phyloP scores from a whole-genome alignment of 2,329 filamentous ascomycete species.

The Trichophyton schoenleinii region DNA sequence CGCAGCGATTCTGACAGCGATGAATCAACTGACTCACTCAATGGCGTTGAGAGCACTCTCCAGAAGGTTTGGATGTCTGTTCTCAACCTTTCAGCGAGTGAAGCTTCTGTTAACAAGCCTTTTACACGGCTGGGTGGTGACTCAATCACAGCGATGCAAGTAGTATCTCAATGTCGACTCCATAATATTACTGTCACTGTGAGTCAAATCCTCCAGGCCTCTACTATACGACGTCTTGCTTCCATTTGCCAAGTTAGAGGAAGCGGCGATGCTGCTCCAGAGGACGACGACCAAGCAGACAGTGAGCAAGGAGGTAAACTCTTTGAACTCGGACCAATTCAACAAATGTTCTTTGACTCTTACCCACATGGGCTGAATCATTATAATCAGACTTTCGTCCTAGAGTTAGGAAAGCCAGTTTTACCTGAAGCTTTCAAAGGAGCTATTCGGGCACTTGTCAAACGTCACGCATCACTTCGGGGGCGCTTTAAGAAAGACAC shows the following conservation, averaged over 20 bases:
- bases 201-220: not conserved
- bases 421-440: not conserved
- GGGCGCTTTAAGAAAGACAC: not conserved
- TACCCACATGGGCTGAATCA: constrained; percentile 10
- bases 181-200: not conserved
- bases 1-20: not conserved
- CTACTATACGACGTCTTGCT: not conserved
- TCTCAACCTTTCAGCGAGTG: constrained; percentile 6
- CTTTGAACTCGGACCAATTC: constrained; percentile 28
- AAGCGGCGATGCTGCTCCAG: not conserved
- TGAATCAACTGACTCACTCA: not conserved
- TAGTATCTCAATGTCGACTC: constrained; percentile 5
- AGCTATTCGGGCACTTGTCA: not conserved
- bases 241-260: not conserved
- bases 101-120: constrained; percentile 3
- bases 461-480: constrained; percentile 1
- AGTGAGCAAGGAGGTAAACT: constrained; percentile 15
- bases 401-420: not conserved
- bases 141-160: constrained; percentile 8
- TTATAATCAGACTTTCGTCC: constrained; percentile 1
- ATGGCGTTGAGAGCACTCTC: constrained; percentile 1
- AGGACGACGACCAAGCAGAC: constrained; percentile 6
- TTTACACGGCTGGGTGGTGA: constrained; percentile 7
- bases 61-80: constrained; percentile 9
- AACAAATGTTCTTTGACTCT: constrained; percentile 25